phyloP scores from a whole-genome alignment of 768 basidiomycete species.

The Leccinum imitatum region DNA sequence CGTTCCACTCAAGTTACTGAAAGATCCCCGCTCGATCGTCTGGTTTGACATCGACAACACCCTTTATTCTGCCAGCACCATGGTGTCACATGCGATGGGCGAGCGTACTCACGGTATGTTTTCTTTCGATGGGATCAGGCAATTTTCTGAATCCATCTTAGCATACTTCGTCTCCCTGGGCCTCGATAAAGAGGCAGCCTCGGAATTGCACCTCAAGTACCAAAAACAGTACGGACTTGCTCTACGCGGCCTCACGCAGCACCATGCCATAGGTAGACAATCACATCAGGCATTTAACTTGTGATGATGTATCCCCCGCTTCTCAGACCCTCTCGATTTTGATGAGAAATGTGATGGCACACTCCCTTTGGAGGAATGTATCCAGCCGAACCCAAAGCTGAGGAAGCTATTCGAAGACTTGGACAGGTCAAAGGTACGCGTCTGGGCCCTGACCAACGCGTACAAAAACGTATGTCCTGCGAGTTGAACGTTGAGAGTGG shows the following conservation, averaged over 20 bases:
- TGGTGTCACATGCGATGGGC: conserved; percentile 79
- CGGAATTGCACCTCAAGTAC: conserved; percentile 66
- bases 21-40: conserved; percentile 60
- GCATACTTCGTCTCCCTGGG: conserved; percentile 77
- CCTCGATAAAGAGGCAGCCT: conserved; percentile 65
- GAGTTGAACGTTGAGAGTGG: background rate
- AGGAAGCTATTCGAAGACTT: conserved; percentile 76
- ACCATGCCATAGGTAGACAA: conserved; percentile 70
- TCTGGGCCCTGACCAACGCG: conserved; percentile 88
- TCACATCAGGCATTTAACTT: background rate
- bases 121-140: background rate
- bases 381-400: conserved; percentile 59
- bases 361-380: conserved; percentile 78
- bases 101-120: conserved; percentile 69
- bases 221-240: conserved; percentile 84
- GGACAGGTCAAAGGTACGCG: conserved; percentile 70
- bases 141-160: conserved; percentile 24
- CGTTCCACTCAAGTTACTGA: conserved; percentile 3
- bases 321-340: conserved; percentile 79
- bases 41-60: conserved; percentile 92
- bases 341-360: conserved; percentile 82
- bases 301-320: background rate
- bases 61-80: conserved; percentile 73
- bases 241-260: conserved; percentile 69
- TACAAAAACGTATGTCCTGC: conserved; percentile 59